Conservation (phyloP, 257 asterid species). For the Solanum ossicruentum region DNA sequence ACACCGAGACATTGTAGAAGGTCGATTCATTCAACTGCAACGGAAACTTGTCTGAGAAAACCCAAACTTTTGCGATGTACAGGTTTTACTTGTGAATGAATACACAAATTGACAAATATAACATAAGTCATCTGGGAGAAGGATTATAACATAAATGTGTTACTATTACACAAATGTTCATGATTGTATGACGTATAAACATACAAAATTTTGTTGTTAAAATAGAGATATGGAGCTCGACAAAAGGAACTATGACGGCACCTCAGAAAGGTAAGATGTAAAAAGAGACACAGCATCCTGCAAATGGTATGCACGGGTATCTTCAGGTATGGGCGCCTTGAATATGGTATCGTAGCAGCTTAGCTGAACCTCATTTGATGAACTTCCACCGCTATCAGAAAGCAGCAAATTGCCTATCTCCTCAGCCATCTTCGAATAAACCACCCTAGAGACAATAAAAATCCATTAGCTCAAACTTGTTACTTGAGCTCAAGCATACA, state of each 20-base stretch:
- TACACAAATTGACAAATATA: neutral
- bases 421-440: conserved; percentile 89
- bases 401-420: conserved; percentile 63
- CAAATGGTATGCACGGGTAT: conserved; percentile 57
- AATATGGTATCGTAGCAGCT: conserved; percentile 57
- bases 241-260: conserved; percentile 14
- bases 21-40: neutral
- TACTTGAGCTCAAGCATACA: neutral
- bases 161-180: neutral
- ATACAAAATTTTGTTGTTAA: neutral
- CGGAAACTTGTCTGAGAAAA: neutral
- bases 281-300: conserved; percentile 70
- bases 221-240: neutral
- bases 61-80: neutral
- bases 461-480: neutral
- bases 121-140: neutral
- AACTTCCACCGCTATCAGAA: conserved; percentile 35
- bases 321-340: conserved; percentile 71
- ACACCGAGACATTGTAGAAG: neutral
- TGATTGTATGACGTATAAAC: neutral
- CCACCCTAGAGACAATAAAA: conserved; percentile 41
- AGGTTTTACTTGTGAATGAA: neutral
- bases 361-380: conserved; percentile 43
- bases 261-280: conserved; percentile 45
- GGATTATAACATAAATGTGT: neutral